These are phyloP conservation scores for Neofusicoccum sp. DNA, from an alignment of 2,329 filamentous ascomycete genomes.

Conservation along the genomic window DNA sequence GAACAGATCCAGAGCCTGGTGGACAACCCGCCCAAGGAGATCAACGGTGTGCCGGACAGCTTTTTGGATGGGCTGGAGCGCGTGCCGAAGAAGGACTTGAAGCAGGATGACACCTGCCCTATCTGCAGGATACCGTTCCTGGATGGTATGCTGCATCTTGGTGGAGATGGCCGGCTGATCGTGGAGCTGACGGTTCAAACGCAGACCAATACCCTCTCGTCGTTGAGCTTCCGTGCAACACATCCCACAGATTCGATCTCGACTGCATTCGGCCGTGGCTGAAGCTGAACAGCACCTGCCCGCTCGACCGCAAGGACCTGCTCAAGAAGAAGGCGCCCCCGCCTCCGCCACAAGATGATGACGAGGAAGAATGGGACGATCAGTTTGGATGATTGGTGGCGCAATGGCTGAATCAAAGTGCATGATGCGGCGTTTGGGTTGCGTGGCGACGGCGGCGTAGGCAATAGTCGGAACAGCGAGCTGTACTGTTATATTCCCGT, in stretches of 20 bases:
- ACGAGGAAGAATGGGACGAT: slow-evolving; percentile 37
- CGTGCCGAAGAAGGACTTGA: slow-evolving; percentile 56
- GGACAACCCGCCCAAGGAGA: slow-evolving; percentile 58
- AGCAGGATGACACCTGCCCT: slow-evolving; percentile 54
- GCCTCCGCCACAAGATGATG: slow-evolving; percentile 44
- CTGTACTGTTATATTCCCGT: no score
- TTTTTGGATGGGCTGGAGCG: slow-evolving; percentile 61
- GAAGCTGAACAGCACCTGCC: slow-evolving; percentile 62
- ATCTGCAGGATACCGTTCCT: slow-evolving; percentile 62
- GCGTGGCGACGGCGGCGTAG: neutral
- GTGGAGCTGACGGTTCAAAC: slow-evolving; percentile 13
- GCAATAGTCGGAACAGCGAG: neutral
- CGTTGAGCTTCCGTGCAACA: slow-evolving; percentile 61
- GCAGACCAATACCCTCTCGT: slow-evolving; percentile 61
- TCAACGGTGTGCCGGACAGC: slow-evolving; percentile 61
- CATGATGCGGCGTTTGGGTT: slow-evolving; percentile 4
- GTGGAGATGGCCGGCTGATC: neutral
- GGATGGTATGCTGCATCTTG: slow-evolving; percentile 43
- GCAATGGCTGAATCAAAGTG: neutral
- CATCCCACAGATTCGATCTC: slow-evolving; percentile 61
- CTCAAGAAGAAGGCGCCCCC: slow-evolving; percentile 47
- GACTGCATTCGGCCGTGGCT: slow-evolving; percentile 66
- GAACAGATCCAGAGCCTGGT: slow-evolving; percentile 54
- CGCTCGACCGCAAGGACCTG: slow-evolving; percentile 59
- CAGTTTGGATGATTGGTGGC: neutral